A percentile compares a stretch with the other conserved stretches of the same genome.
Conservation (phyloP, 2,329 filamentous ascomycete genomes). For the Leptographium flavum region DNA sequence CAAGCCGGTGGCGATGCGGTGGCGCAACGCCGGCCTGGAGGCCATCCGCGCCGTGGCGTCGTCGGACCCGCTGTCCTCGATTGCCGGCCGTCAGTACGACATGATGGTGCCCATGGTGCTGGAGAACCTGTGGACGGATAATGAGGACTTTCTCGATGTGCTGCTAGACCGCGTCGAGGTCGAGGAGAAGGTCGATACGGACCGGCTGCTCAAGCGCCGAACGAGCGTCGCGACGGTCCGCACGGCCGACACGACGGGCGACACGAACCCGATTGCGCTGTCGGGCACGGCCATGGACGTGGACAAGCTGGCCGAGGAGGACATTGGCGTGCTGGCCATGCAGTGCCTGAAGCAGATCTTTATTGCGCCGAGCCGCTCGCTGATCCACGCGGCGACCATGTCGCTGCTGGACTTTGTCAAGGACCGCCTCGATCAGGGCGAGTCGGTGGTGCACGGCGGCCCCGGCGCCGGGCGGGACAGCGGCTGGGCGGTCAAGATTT, state of each 20-base stretch:
- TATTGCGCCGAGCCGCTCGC: conserved; percentile 62
- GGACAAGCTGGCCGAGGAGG: conserved; percentile 79
- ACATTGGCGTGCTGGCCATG: conserved; percentile 70
- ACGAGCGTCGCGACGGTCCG: conserved; percentile 68
- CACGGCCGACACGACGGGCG: conserved; percentile 49
- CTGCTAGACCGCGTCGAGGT: conserved; percentile 53
- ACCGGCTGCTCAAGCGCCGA: conserved; percentile 49
- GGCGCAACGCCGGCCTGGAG: conserved; percentile 58
- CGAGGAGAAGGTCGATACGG: conserved; percentile 54
- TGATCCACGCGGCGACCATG: conserved; percentile 64
- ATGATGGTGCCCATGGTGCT: conserved; percentile 74
- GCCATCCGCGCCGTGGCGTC: conserved; percentile 71
- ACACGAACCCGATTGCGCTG: conserved; percentile 57
- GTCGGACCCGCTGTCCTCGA: conserved; percentile 63
- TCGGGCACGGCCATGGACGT: conserved; percentile 73
- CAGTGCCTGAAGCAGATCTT: conserved; percentile 82
- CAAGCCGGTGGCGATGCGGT: conserved; percentile 63
- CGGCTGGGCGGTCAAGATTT: conserved; percentile 72
- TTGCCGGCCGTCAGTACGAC: conserved; percentile 62
- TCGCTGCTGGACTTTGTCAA: conserved; percentile 64
- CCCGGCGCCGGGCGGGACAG: conserved; percentile 29
- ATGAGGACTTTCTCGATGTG: conserved; percentile 52
- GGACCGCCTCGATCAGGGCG: conserved; percentile 37
- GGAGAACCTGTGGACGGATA: conserved; percentile 69
- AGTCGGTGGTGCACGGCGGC: conserved; percentile 33